A percentile compares a stretch with the other conserved stretches of the same genome.
Conservation (phyloP, 202 grass and related monocot genomes). For the Setaria viridis region DNA sequence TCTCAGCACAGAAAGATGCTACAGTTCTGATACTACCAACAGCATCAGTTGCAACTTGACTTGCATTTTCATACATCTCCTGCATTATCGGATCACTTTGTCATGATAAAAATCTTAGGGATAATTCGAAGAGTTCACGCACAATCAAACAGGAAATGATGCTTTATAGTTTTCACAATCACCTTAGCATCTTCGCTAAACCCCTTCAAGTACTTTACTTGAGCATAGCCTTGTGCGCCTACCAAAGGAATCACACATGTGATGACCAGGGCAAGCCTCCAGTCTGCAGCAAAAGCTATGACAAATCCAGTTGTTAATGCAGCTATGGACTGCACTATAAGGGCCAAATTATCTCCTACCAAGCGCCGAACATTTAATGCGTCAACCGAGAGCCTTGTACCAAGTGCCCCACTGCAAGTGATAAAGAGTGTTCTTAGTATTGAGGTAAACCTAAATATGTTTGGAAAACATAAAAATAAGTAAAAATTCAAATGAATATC, state of each 20-base stretch:
- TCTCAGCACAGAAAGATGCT: constrained; percentile 85
- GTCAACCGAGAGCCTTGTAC: constrained; percentile 81
- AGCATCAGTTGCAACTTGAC: constrained; percentile 84
- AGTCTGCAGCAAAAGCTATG: constrained; percentile 76
- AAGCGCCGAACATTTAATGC: constrained; percentile 80
- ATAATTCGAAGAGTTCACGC: neutral
- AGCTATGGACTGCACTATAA: constrained; percentile 73
- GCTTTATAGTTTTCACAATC: constrained; percentile 16
- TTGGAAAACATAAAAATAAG: neutral
- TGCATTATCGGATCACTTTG: constrained; percentile 40
- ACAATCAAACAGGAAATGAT: neutral
- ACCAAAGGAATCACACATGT: constrained; percentile 85
- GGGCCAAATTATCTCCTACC: constrained; percentile 77
- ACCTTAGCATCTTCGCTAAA: constrained; percentile 77
- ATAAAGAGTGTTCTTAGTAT: constrained; percentile 17
- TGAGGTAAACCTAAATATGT: constrained; percentile 2
- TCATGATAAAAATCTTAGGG: constrained; percentile 1
- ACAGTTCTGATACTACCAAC: constrained; percentile 92
- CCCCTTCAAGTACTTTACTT: constrained; percentile 75
- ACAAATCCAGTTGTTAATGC: constrained; percentile 70
- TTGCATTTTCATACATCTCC: constrained; percentile 93
- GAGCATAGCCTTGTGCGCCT: constrained; percentile 64
- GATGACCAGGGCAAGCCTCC: constrained; percentile 82
- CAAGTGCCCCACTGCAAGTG: constrained; percentile 76
- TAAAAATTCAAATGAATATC: constrained; percentile 16